These are phyloP conservation scores for Chlamydomonas asymmetrica DNA, from an alignment of 139 green algal genomes.

Conservation along the genomic window DNA sequence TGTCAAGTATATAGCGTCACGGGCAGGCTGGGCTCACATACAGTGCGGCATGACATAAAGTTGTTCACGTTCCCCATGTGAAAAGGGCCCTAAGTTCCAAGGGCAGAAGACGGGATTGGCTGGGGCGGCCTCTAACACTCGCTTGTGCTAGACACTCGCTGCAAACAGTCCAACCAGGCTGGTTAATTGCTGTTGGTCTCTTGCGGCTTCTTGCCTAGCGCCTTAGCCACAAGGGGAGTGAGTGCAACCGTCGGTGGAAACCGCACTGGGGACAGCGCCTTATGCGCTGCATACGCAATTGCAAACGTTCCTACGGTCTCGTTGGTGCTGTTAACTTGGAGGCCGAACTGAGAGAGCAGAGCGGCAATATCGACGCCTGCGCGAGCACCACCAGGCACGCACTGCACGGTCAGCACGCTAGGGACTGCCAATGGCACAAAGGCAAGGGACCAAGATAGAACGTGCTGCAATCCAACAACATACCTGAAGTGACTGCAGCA, in stretches of 20 bases:
- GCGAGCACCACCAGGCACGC: not conserved
- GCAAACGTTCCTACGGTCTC: constrained; percentile 91
- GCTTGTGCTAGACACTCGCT: no score
- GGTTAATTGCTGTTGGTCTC: not conserved
- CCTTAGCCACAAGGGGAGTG: constrained; percentile 93
- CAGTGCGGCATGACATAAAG: no score
- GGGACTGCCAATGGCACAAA: not conserved
- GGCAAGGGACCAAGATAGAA: no score
- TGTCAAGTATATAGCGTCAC: no score
- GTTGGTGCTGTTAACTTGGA: constrained; percentile 72
- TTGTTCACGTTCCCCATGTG: no score
- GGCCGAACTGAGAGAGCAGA: constrained; percentile 78
- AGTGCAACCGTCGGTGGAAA: constrained; percentile 98
- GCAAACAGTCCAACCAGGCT: no score
- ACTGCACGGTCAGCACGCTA: not conserved
- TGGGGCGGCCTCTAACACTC: no score
- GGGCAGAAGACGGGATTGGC: no score
- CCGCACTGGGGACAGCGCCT: constrained; percentile 95
- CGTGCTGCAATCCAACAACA: not conserved
- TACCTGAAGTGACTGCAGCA: constrained; percentile 75
- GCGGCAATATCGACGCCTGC: constrained; percentile 86
- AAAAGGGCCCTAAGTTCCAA: no score
- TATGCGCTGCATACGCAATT: constrained; percentile 98
- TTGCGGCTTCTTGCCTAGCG: constrained; percentile 64
- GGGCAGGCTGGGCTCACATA: no score